phyloP scores from a whole-genome alignment of 176 grass and related monocot species.

The Ampelocalamus luodianensis region DNA sequence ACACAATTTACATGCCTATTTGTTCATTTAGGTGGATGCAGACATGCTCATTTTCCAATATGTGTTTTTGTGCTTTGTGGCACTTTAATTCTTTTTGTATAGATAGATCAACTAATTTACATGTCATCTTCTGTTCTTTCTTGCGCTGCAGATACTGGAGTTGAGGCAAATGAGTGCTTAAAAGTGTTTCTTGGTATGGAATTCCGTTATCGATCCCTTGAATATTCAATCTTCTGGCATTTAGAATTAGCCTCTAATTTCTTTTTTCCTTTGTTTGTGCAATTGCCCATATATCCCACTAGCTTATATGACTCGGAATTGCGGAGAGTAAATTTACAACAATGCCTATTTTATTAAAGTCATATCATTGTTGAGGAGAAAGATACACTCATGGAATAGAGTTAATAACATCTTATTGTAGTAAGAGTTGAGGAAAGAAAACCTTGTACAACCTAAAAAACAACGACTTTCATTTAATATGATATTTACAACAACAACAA shows the following conservation, averaged over 20 bases:
- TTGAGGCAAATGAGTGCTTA: constrained; percentile 83
- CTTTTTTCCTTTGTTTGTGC: background rate
- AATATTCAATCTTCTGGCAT: constrained; percentile 4
- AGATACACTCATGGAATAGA: background rate
- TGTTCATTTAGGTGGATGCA: background rate
- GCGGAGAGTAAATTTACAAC: background rate
- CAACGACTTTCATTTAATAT: constrained; percentile 8
- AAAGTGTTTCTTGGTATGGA: constrained; percentile 79
- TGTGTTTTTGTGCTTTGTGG: background rate
- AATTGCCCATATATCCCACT: background rate
- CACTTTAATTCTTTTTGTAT: background rate
- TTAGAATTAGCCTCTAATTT: constrained; percentile 6
- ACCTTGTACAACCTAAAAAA: background rate
- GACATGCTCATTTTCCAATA: background rate
- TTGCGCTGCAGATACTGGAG: constrained; percentile 66
- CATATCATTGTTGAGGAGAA: background rate
- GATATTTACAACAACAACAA: too few species aligned
- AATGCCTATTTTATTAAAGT: background rate
- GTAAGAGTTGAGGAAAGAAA: background rate
- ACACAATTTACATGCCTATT: background rate
- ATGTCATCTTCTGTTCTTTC: constrained; percentile 31
- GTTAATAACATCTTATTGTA: background rate
- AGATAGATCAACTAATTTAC: background rate
- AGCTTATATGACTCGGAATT: background rate
- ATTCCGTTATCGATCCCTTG: background rate